phyloP scores from a whole-genome alignment of 306 rosid genomes.

The Corylus americana region DNA sequence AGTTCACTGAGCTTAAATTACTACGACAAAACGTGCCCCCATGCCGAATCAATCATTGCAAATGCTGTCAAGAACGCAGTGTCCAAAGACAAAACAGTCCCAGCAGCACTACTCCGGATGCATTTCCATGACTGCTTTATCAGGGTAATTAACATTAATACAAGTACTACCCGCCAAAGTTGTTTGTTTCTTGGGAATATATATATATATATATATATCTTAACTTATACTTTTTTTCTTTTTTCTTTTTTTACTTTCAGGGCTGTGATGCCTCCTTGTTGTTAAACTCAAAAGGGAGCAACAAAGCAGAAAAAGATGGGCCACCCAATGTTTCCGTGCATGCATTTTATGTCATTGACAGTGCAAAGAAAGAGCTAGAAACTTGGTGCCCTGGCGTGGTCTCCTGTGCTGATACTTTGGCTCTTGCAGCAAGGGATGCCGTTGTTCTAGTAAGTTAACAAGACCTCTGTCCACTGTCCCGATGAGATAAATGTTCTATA shows the following conservation, averaged over 20 bases:
- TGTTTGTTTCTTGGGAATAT: neutral
- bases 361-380: slow-evolving; percentile 52
- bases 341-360: slow-evolving; percentile 50
- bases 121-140: slow-evolving; percentile 63
- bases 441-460: slow-evolving; percentile 37
- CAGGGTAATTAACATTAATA: slow-evolving; percentile 32
- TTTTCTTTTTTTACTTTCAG: slow-evolving; percentile 16
- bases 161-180: neutral
- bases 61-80: slow-evolving; percentile 21
- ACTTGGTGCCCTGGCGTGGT: slow-evolving; percentile 57
- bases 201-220: neutral
- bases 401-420: slow-evolving; percentile 57
- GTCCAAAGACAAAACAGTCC: slow-evolving; percentile 46
- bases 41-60: slow-evolving; percentile 34
- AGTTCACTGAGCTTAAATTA: slow-evolving; percentile 66
- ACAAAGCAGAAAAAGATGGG: slow-evolving; percentile 59
- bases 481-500: neutral
- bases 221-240: neutral
- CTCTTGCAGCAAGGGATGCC: slow-evolving; percentile 61
- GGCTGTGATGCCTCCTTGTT: slow-evolving; percentile 61
- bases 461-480: too few species aligned
- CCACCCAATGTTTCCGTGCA: slow-evolving; percentile 55
- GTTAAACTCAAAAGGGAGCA: slow-evolving; percentile 43
- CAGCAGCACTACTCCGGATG: slow-evolving; percentile 56
- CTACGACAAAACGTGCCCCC: slow-evolving; percentile 74